A percentile compares a stretch with the other conserved stretches of the same genome.
Evolutionary conservation across 2,329 filamentous ascomycete genomes (phyloP).

Genomic region (Tolypocladium endophyticum): DNA sequence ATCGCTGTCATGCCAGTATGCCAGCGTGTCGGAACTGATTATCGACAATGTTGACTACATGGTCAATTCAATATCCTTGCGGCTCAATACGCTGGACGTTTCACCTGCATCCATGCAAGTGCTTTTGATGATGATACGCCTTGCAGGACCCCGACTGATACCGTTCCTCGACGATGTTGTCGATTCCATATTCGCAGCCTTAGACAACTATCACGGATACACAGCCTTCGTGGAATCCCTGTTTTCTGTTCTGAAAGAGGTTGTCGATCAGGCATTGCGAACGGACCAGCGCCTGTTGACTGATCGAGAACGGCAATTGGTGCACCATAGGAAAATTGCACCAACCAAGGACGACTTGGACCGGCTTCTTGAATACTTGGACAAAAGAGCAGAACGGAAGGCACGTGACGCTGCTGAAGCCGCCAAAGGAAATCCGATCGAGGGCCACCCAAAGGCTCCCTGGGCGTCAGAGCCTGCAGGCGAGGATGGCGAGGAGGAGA

Average conservation of each 20-base stretch:
- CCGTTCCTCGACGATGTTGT: constrained; percentile 89
- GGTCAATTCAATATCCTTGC: constrained; percentile 81
- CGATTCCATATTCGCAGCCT: constrained; percentile 77
- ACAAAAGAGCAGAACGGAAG: constrained; percentile 36
- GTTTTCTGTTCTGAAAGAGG: constrained; percentile 70
- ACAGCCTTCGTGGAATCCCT: constrained; percentile 73
- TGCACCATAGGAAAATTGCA: constrained; percentile 31
- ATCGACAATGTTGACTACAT: constrained; percentile 93
- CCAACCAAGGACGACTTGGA: constrained; percentile 25
- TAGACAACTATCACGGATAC: constrained; percentile 96
- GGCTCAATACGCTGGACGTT: constrained; percentile 84
- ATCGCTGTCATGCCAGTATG: constrained; percentile 65
- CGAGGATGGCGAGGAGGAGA: constrained; percentile 23
- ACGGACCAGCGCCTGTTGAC: constrained; percentile 38
- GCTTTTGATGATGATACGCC: constrained; percentile 82
- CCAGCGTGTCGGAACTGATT: constrained; percentile 64
- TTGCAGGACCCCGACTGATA: constrained; percentile 71
- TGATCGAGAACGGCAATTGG: constrained; percentile 20
- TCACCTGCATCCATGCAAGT: constrained; percentile 87
- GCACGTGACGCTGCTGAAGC: constrained; percentile 25
- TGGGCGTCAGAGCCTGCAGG: constrained; percentile 24
- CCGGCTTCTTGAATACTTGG: constrained; percentile 46
- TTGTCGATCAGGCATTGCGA: constrained; percentile 72
- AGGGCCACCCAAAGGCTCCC: constrained; percentile 20
- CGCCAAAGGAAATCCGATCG: constrained; percentile 13